Conservation (phyloP, 768 basidiomycete genomes). For the Mycena galopus region DNA sequence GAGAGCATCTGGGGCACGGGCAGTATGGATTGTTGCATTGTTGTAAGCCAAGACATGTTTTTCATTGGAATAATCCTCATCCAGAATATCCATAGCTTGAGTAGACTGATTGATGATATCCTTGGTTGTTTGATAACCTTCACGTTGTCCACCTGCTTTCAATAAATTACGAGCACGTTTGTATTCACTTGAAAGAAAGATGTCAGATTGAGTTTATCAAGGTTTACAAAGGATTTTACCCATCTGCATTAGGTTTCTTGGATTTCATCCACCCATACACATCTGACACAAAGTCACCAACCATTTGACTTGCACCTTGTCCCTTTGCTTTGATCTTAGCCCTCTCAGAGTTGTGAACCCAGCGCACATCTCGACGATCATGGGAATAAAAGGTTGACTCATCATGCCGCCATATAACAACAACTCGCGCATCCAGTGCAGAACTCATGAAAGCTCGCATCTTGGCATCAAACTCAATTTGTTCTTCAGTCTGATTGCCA, state of each 20-base stretch:
- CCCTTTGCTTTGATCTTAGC: slow-evolving; percentile 42
- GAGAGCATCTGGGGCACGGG: slow-evolving; percentile 35
- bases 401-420: slow-evolving; percentile 7
- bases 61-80: slow-evolving; percentile 35
- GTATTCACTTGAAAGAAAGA: not conserved
- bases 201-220: not conserved
- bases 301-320: slow-evolving; percentile 43
- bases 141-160: not conserved
- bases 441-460: not conserved
- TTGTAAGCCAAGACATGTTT: slow-evolving; percentile 42
- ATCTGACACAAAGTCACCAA: slow-evolving; percentile 43
- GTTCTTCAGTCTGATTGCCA: not conserved
- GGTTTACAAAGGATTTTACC: not conserved
- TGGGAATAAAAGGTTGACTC: not conserved
- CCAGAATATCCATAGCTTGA: slow-evolving; percentile 31
- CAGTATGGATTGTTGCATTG: slow-evolving; percentile 42
- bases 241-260: slow-evolving; percentile 12
- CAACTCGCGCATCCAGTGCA: not conserved
- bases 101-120: slow-evolving; percentile 21
- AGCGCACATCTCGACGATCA: slow-evolving; percentile 29
- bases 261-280: slow-evolving; percentile 39
- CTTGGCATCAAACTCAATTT: slow-evolving; percentile 35
- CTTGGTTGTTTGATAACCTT: not conserved
- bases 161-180: not conserved
- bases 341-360: slow-evolving; percentile 28